Evolutionary conservation across 2,329 filamentous ascomycete genomes (phyloP).

Genomic region (Diaporthe sp.): DNA sequence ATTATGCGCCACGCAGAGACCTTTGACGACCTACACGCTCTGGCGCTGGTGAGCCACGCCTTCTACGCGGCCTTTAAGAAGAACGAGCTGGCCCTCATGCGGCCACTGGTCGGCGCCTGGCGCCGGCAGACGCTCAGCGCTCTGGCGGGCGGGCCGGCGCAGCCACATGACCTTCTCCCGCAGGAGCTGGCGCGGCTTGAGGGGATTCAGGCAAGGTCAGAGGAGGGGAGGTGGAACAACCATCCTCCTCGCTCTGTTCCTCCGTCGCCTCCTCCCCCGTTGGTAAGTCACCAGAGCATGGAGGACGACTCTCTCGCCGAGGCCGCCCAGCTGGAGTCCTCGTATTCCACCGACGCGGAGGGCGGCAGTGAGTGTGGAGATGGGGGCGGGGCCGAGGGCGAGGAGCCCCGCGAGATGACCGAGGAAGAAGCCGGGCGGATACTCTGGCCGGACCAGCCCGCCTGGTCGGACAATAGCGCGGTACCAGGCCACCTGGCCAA

Average conservation of each 20-base stretch:
- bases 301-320: conserved; percentile 23
- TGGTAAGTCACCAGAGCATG: not conserved
- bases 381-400: not conserved
- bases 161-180: conserved; percentile 38
- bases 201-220: not conserved
- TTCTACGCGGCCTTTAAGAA: conserved; percentile 63
- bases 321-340: conserved; percentile 20
- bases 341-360: not conserved
- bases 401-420: conserved; percentile 51
- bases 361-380: not conserved
- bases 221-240: not conserved
- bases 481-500: not conserved
- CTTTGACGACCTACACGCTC: conserved; percentile 58
- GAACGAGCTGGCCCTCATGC: conserved; percentile 56
- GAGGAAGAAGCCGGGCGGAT: conserved; percentile 57
- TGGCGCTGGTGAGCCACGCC: conserved; percentile 57
- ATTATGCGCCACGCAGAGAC: conserved; percentile 58
- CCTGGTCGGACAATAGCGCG: not conserved
- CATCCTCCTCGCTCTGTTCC: not conserved
- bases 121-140: conserved; percentile 29
- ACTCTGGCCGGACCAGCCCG: conserved; percentile 53
- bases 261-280: not conserved
- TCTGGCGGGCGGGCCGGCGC: conserved; percentile 4
- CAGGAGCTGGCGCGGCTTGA: not conserved
- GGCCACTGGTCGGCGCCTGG: conserved; percentile 47